Evolutionary conservation across 1,284 basidiomycete species (phyloP).

Genomic region (Fomitopsis pinicola): DNA sequence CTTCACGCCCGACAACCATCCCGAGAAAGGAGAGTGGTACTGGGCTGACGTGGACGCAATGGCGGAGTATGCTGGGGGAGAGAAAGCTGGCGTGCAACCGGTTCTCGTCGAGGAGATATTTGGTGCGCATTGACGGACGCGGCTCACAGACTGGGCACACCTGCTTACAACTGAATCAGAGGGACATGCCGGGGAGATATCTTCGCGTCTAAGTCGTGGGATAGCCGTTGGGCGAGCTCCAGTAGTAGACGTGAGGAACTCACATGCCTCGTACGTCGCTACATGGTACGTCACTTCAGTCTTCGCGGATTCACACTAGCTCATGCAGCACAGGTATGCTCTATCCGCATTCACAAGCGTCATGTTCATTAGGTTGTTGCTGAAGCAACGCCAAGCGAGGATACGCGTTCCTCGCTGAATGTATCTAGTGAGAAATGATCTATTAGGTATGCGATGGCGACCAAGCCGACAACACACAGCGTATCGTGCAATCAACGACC

Average conservation of each 20-base stretch:
- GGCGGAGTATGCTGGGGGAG: conserved; percentile 76
- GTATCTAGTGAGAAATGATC: not conserved
- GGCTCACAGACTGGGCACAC: not conserved
- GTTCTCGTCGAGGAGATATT: conserved; percentile 87
- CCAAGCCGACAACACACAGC: too few species aligned
- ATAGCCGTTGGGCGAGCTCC: conserved; percentile 84
- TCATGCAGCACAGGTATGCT: conserved; percentile 51
- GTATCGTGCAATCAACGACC: too few species aligned
- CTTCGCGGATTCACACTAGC: not conserved
- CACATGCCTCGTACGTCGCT: conserved; percentile 92
- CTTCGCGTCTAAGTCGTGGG: conserved; percentile 63
- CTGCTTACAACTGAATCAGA: conserved; percentile 43
- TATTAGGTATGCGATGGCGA: too few species aligned
- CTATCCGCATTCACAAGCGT: conserved; percentile 63
- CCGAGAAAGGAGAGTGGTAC: conserved; percentile 83
- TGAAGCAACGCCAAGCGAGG: conserved; percentile 42
- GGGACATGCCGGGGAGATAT: conserved; percentile 72
- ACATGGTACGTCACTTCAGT: conserved; percentile 66
- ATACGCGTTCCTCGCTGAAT: conserved; percentile 28
- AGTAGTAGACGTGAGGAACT: conserved; percentile 88
- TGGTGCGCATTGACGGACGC: conserved; percentile 41
- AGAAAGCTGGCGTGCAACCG: conserved; percentile 67
- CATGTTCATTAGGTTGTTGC: conserved; percentile 57
- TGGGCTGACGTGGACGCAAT: conserved; percentile 87
- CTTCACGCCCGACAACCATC: conserved; percentile 89